These are phyloP conservation scores for Camelina laxa DNA, from an alignment of 345 rosid genomes.

Conservation along the genomic window DNA sequence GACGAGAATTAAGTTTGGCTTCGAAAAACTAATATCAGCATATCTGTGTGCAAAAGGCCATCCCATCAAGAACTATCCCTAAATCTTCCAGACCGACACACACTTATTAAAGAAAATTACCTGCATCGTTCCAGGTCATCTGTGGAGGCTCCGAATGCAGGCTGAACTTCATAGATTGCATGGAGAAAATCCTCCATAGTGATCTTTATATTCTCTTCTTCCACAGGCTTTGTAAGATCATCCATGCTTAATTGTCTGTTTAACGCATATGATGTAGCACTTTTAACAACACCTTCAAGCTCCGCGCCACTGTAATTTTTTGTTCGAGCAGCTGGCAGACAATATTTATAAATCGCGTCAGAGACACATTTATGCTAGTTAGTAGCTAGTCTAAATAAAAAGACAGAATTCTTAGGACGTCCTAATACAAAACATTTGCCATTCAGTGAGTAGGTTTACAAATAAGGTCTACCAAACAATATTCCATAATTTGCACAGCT, in stretches of 20 bases:
- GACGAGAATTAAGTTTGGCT: constrained; percentile 2
- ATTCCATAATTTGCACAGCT: constrained; percentile 21
- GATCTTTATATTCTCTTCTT: constrained; percentile 94
- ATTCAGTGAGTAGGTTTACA: neutral
- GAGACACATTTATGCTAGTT: constrained; percentile 10
- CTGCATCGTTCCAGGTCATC: constrained; percentile 98
- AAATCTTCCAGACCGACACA: constrained; percentile 2
- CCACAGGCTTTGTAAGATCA: constrained; percentile 95
- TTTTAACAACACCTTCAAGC: constrained; percentile 98
- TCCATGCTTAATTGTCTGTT: constrained; percentile 95
- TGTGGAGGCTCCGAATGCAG: constrained; percentile 98
- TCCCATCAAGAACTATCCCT: constrained; percentile 16
- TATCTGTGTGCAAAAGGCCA: constrained; percentile 5
- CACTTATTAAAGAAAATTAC: constrained; percentile 44
- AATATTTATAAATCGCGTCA: constrained; percentile 16
- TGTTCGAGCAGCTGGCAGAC: constrained; percentile 86
- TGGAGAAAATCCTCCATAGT: constrained; percentile 91
- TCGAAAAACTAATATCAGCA: constrained; percentile 7
- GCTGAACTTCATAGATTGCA: constrained; percentile 76
- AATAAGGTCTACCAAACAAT: constrained; percentile 18
- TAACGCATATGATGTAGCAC: constrained; percentile 96
- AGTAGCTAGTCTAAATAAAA: constrained; percentile 6
- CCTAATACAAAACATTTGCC: neutral
- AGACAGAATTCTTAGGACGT: constrained; percentile 18
- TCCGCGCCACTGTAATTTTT: constrained; percentile 99